Evolutionary conservation across 225 moss, liverwort and hornwort species (phyloP), one percentile per base, ranked within the genome.

Genomic region (Polytrichum commune): DNA sequence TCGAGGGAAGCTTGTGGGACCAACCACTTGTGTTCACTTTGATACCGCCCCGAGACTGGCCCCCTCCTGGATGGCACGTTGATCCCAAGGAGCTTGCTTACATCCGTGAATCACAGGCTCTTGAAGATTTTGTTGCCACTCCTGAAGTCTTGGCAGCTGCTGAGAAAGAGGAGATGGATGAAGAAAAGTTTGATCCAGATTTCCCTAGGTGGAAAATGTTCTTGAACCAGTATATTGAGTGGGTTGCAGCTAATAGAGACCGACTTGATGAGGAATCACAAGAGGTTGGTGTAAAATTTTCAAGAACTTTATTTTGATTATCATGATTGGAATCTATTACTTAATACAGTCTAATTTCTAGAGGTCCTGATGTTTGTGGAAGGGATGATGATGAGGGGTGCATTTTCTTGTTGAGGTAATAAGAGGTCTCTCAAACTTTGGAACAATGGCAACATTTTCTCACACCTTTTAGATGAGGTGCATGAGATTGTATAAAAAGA

Each of bases 61-160:
- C 98, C 54, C 98, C 98, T 63, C 90, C 95, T 60, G 93, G 91
- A 28, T 98, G 98, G 98, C 87, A 91, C 67, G 98, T 98, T 55
- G 95, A 98, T 83, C 74, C 95, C 18, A 82, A 93, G 60, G 95
- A 98, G 77, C 89, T 98, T 22, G 95, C 91, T 32, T 95, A 72
- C 70, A 95, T 98, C 74, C 91, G 98, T 22, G 90, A 93, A 83
- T 68, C 89, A 4, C 85, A 90, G 60, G 79, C 86, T 62, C 56
- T 89, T 53, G 90, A 85, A 55, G 63, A 86, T 72, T 70, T 62
- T 63, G 68, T 54, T 30, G 30, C 85, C 16, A 64, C 79, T 55
- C 53, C 75, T 26, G 78, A 93, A 69, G 93, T 89, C 46, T 27
- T 81, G 72, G 78, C 83, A 2, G 84, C 79, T 65, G 85, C 85